phyloP scores from a whole-genome alignment of 1,139 yeast species.

The Geotrichum macrosporum region DNA sequence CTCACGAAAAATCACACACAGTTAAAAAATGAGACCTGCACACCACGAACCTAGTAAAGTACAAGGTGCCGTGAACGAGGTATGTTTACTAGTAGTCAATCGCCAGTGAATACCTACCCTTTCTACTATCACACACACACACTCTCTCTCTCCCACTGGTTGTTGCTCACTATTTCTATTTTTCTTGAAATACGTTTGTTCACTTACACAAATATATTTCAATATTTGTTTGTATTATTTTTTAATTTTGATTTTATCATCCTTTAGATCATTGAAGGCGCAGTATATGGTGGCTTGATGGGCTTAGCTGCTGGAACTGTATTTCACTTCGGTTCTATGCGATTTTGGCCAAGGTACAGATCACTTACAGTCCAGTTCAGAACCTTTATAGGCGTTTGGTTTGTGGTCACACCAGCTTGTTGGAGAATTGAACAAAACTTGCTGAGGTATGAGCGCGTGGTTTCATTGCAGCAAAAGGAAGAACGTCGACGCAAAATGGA shows the following conservation, averaged over 20 bases:
- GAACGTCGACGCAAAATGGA: conserved; percentile 26
- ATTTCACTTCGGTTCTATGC: conserved; percentile 24
- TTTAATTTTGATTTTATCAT: background rate
- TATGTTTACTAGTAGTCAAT: too few relatives aligned
- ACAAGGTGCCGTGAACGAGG: conserved; percentile 33
- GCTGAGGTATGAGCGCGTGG: conserved; percentile 29
- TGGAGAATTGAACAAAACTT: conserved; percentile 30
- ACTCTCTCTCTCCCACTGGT: too few relatives aligned
- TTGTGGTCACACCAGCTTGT: conserved; percentile 32
- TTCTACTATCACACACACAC: background rate
- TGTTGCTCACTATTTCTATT: conserved; percentile 1
- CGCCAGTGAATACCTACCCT: background rate
- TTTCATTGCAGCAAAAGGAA: conserved; percentile 26
- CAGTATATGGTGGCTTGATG: conserved; percentile 29
- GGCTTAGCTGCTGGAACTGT: conserved; percentile 30
- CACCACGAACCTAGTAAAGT: conserved; percentile 34
- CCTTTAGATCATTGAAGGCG: conserved; percentile 29
- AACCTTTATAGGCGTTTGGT: conserved; percentile 32
- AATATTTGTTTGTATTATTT: background rate
- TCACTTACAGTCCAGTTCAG: conserved; percentile 32
- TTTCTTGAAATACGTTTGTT: too few relatives aligned
- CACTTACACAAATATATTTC: too few relatives aligned
- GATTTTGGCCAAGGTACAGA: conserved; percentile 30
- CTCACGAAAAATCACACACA: too few relatives aligned
- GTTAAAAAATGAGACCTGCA: conserved; percentile 32